These are phyloP conservation scores for Trichoderma afroharzianum DNA, from an alignment of 2,329 filamentous ascomycete genomes.

Conservation along the genomic window DNA sequence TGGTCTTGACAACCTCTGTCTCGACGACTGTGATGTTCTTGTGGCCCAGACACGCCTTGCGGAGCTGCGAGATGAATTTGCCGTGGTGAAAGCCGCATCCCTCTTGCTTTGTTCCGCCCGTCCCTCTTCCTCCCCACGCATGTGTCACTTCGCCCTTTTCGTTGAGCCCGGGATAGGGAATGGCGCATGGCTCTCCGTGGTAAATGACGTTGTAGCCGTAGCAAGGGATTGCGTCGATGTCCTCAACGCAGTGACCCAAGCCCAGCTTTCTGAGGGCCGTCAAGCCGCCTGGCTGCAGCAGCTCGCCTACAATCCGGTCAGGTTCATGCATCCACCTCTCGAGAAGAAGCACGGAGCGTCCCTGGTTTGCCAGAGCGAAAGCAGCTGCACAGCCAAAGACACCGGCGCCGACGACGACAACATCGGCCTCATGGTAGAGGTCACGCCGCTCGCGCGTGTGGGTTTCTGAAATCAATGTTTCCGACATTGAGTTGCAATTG, in stretches of 20 bases:
- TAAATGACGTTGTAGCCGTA: constrained; percentile 87
- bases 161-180: constrained; percentile 72
- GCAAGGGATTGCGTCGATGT: constrained; percentile 79
- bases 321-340: constrained; percentile 89
- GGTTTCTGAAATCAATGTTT: constrained; percentile 20
- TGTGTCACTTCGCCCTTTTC: constrained; percentile 41
- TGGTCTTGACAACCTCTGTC: constrained; percentile 74
- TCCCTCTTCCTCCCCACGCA: constrained; percentile 34
- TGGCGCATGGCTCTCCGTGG: constrained; percentile 66
- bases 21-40: constrained; percentile 88
- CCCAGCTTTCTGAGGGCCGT: constrained; percentile 76
- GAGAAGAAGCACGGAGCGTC: constrained; percentile 83
- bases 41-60: constrained; percentile 68
- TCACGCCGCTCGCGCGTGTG: constrained; percentile 42
- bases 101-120: constrained; percentile 47
- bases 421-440: constrained; percentile 65
- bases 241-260: constrained; percentile 76
- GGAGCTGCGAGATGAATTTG: constrained; percentile 79
- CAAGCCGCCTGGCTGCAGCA: constrained; percentile 90
- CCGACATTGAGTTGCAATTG: not conserved
- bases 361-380: constrained; percentile 80
- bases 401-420: constrained; percentile 89
- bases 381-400: constrained; percentile 86
- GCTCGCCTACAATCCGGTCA: constrained; percentile 91
- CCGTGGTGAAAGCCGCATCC: constrained; percentile 92